These are phyloP conservation scores for Fagus sylvatica DNA, from an alignment of 306 rosid genomes.

Conservation along the genomic window DNA sequence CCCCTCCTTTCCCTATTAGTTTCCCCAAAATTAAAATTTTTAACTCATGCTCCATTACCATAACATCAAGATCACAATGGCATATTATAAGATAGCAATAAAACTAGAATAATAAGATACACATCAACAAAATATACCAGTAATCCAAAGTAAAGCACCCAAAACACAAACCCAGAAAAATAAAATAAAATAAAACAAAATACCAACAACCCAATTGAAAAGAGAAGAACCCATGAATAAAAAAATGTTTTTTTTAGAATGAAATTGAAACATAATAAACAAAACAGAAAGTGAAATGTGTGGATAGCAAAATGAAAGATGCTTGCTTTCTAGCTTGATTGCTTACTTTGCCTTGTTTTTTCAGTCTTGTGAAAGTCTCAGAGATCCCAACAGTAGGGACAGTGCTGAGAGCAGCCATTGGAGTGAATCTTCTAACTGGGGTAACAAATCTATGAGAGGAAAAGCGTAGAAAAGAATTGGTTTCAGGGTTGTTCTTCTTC, in stretches of 20 bases:
- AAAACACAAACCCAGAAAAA: neutral
- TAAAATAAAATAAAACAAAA: neutral
- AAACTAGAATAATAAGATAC: neutral
- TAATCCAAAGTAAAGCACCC: neutral
- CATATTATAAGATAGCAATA: neutral
- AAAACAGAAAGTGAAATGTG: neutral
- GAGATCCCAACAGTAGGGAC: constrained; percentile 59
- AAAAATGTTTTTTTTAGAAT: neutral
- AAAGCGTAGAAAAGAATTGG: constrained; percentile 25
- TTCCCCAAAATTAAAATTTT: neutral
- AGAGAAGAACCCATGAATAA: neutral
- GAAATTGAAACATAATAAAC: constrained; percentile 14
- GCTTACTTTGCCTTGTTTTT: constrained; percentile 62
- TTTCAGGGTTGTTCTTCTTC: constrained; percentile 41
- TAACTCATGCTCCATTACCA: neutral
- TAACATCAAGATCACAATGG: neutral
- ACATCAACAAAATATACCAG: neutral
- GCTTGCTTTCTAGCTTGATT: neutral
- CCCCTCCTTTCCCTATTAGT: no score
- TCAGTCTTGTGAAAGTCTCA: constrained; percentile 68
- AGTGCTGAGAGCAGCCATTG: constrained; percentile 60
- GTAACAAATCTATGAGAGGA: constrained; percentile 29
- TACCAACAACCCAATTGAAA: neutral
- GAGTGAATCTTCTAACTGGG: constrained; percentile 41
- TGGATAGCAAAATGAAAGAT: constrained; percentile 3